Conservation (phyloP, 2,329 filamentous ascomycete genomes). For the Penicillium sp. region DNA sequence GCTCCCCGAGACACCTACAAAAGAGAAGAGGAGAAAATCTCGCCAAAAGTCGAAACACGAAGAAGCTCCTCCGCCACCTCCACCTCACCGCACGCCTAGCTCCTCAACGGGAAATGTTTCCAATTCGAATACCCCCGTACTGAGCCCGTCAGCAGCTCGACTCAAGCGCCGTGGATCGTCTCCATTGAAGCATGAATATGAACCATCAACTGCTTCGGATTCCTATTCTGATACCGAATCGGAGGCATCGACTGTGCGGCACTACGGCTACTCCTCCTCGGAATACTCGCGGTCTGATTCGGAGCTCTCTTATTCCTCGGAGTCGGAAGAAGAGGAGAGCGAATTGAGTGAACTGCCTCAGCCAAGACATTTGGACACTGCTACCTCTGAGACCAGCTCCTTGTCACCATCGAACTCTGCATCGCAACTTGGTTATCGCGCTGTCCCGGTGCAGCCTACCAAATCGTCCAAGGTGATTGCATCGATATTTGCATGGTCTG, state of each 20-base stretch:
- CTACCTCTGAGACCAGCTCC: conserved; percentile 50
- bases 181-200: conserved; percentile 93
- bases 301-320: conserved; percentile 26
- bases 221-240: conserved; percentile 47
- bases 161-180: conserved; percentile 73
- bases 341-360: conserved; percentile 44
- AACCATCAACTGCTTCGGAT: conserved; percentile 69
- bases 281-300: conserved; percentile 29
- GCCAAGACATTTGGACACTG: conserved; percentile 33
- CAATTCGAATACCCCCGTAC: conserved; percentile 41
- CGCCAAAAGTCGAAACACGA: conserved; percentile 27
- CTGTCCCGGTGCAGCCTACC: conserved; percentile 43
- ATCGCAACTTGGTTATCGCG: conserved; percentile 65
- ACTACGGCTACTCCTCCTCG: conserved; percentile 32
- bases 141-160: conserved; percentile 46
- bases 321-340: conserved; percentile 50
- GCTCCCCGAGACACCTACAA: conserved; percentile 24
- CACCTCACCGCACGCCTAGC: conserved; percentile 51
- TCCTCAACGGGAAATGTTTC: conserved; percentile 42
- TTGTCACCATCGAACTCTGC: conserved; percentile 75
- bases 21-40: conserved; percentile 22
- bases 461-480: conserved; percentile 54
- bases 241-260: conserved; percentile 52
- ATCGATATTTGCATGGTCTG: conserved; percentile 59
- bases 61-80: conserved; percentile 36